Evolutionary conservation across 2,329 filamentous ascomycete genomes (phyloP), one percentile per base, ranked within the genome.

Genomic region (Penicillium sp.): DNA sequence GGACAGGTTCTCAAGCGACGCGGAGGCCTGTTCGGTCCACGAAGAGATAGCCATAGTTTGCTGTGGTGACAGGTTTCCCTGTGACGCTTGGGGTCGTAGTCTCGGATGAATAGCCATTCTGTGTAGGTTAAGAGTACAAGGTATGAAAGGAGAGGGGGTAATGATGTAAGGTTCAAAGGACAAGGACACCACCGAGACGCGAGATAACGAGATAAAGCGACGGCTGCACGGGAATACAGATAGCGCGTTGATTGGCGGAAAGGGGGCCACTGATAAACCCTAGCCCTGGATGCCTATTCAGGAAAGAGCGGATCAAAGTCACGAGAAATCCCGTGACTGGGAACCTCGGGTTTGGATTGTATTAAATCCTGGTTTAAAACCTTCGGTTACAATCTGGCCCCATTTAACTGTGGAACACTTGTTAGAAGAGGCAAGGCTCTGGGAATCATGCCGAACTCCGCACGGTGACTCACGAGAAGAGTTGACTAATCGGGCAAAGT

Each of bases 31-130:
- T 59, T 78, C 76, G 14, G 87, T 87, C 88, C 88, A 90, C 33
- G 86, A 81, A 60, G 88, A 87, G 57, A 90, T 86, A 59, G 88
- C 84, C 53, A 85, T 77, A 51, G 78, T 74, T 58, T 75, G 74
- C 53, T 75, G 70, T 10, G 69, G 68, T 21, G 73, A 73, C 52
- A 75, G 64, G 47, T 51, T 62, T 31, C 66, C 68, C 55, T 65
- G 65, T 3, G 64, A 54, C 16, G 60, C 59, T 49, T 67, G 62
- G 22, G 68, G 59, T 49, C 58, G 70, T 43, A 74, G 61, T 44
- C 60, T 70, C 11, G 77, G 76, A 63, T 78, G 74, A 54, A 79
- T 78, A 29, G 77, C 76, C 77, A 79, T 79, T 46, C n/a, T 61
- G 44, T 27, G 19, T 52, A 21, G 35, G 46, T 33, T 21, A 49